Percentiles rank a stretch among this genome's conserved stretches.
Conservation (phyloP, 345 rosid genomes). For the Psidium guajava region DNA sequence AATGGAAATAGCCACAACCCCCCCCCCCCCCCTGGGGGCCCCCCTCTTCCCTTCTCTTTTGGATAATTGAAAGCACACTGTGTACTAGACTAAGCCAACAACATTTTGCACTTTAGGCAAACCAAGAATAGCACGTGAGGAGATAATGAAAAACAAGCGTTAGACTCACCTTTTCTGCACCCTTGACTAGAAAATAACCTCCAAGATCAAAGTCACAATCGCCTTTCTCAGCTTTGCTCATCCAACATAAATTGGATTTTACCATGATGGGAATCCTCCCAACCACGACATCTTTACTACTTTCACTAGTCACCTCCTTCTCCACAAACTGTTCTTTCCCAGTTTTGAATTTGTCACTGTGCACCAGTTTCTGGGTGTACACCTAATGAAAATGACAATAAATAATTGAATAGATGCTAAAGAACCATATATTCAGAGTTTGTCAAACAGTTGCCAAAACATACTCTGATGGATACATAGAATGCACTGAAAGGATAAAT, state of each 20-base stretch:
- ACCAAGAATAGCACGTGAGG: background rate
- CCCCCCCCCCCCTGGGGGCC: too few relatives aligned
- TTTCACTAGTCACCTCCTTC: conserved; percentile 21
- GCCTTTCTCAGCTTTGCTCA: conserved; percentile 34
- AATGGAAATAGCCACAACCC: background rate
- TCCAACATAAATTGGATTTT: conserved; percentile 69
- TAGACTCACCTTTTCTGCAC: conserved; percentile 75
- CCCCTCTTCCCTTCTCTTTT: background rate
- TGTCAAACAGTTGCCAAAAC: background rate
- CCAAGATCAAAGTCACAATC: conserved; percentile 93
- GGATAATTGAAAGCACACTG: background rate
- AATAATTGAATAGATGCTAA: background rate
- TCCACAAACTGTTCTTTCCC: conserved; percentile 45
- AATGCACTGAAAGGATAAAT: background rate
- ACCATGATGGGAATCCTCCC: conserved; percentile 94
- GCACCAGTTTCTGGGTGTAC: conserved; percentile 27
- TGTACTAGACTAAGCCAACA: background rate
- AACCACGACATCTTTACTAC: conserved; percentile 35
- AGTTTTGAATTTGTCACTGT: conserved; percentile 77
- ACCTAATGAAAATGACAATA: conserved; percentile 31
- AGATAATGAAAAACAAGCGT: background rate
- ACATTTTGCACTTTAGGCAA: background rate
- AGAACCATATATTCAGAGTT: background rate
- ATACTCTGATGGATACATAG: background rate
- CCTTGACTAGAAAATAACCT: conserved; percentile 81